These are phyloP conservation scores for Neurospora pannonica DNA, from an alignment of 495 filamentous ascomycete genomes.

Conservation along the genomic window DNA sequence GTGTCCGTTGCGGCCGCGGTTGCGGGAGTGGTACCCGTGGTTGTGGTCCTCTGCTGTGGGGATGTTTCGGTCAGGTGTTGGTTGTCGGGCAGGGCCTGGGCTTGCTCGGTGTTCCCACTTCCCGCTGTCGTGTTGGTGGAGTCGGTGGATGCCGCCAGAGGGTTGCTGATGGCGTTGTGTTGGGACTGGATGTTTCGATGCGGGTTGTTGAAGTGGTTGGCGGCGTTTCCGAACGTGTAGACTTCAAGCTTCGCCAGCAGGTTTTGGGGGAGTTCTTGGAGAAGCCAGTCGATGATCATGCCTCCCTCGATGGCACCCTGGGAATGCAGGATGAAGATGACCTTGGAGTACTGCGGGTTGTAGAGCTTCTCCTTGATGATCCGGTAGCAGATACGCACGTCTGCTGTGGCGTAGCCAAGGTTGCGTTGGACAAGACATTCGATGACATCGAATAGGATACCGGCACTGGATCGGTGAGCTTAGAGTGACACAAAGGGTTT, in stretches of 20 bases:
- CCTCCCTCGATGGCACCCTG: slow-evolving; percentile 74
- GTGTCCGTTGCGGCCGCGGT: not conserved
- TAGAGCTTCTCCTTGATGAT: slow-evolving; percentile 51
- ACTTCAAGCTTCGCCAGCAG: slow-evolving; percentile 64
- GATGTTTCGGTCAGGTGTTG: not conserved
- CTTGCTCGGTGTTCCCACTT: not conserved
- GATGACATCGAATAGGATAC: slow-evolving; percentile 64
- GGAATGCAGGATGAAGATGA: slow-evolving; percentile 70
- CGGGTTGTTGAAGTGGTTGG: slow-evolving; percentile 86
- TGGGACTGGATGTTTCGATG: slow-evolving; percentile 29
- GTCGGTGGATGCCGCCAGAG: slow-evolving; percentile 16
- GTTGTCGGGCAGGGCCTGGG: not conserved
- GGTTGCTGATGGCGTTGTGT: slow-evolving; percentile 11
- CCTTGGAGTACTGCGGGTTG: slow-evolving; percentile 52
- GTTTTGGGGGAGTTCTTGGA: slow-evolving; percentile 63
- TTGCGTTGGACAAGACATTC: slow-evolving; percentile 71
- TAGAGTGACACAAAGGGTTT: not conserved
- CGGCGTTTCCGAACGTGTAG: slow-evolving; percentile 78
- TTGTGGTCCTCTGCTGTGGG: not conserved
- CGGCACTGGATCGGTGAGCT: slow-evolving; percentile 22
- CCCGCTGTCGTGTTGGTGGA: slow-evolving; percentile 5
- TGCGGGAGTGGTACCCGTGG: not conserved
- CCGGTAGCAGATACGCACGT: slow-evolving; percentile 49
- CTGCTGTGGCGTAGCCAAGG: slow-evolving; percentile 61
- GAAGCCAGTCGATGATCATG: slow-evolving; percentile 68